Evolutionary conservation across 257 asterid species (phyloP), one percentile per base, ranked within the genome.

Genomic region (Solanum piurae): DNA sequence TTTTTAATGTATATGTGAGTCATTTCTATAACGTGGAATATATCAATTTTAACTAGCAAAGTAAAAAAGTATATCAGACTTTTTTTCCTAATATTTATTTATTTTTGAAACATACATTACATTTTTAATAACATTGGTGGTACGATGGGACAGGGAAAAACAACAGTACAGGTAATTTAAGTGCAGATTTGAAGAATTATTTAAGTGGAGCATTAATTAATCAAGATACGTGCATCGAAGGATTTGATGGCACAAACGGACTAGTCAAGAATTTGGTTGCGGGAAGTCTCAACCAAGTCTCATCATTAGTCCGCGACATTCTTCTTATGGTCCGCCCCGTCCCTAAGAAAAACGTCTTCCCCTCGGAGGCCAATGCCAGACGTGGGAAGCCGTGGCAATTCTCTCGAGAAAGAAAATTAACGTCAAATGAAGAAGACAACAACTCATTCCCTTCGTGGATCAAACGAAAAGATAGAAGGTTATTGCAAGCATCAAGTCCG

Each of bases 201-300:
- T 40, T 93, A 23, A 92, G 94, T 46, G 96, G 91, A 42, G 92
- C 95, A n/a, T 44, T 93, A 29, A 86, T 83, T 60, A 93, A 93
- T 87, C 94, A 92, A 90, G 94, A 93, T 87, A 93, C 93, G 13
- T 93, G 94, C 87, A 69, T 73, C 10, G 92, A 94, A 18, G 95
- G 95, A 55, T 94, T 96, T 44, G 95, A 92, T 0, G 98, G 94
- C 31, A 93, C 98, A 12, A 88, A 91, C 66, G 87, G 92, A n/a
- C 23, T 93, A 27, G 89, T 94, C 79, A 93, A 92, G 46, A 85
- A 20, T 83, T 29, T 93, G 74, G 92, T 96, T 2, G 88, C 93
- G 25, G 93, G 92, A 16, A 88, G 91, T 92, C 91, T 96, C 21
- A 92, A 90, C 90, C 92, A 92, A 86, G 87, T 92, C 36, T 62